Evolutionary conservation across 2,329 filamentous ascomycete genomes (phyloP), one percentile per base, ranked within the genome.

Genomic region (Zelopaecilomyces penicillatus): DNA sequence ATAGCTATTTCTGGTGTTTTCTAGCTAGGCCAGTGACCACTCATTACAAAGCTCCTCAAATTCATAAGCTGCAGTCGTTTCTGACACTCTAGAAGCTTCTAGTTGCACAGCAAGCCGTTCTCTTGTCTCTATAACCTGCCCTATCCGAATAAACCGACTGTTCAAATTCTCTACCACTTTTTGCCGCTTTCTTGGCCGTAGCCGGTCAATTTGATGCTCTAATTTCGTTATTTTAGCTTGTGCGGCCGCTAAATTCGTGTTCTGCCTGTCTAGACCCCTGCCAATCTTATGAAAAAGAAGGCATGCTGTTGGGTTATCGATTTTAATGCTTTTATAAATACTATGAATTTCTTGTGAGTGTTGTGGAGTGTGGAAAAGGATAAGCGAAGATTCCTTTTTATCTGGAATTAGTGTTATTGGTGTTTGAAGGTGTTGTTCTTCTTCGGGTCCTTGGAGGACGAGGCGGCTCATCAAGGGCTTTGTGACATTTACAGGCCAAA

Each of bases 51-150:
- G 30, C n/a, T 41, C 29, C 26, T 41, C 29, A 41, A 41, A 41
- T 31, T 33, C n/a, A 32, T 10, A 37, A 9, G 8, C 19, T 10
- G 8, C 19, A 9, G 30, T 26, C 33, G 30, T 30, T 28, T 29
- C 8, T n/a, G 39, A 30, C 33, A 6, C 30, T 6, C 26, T 19
- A 4, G 9, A n/a, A 19, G 33, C 19, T 12, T 37, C 4, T 43
- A 43, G 26, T 30, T 37, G 41, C 28, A 36, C 3, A 36, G 36
- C n/a, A 4, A 43, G 5, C 19, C 19, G 34, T 12, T 37, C 30
- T 27, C 26, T 43, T 29, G 35, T 43, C 3, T 43, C 33, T 31
- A 43, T 43, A 30, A 43, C 33, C 34, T 43, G 34, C 9, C 38
- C 7, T 9, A 38, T 43, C 35, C 29, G 9, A 12, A 38, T 38